Evolutionary conservation across 2,329 filamentous ascomycete species (phyloP), one percentile per base, ranked within the genome.

Genomic region (Plectosphaerella sp.): DNA sequence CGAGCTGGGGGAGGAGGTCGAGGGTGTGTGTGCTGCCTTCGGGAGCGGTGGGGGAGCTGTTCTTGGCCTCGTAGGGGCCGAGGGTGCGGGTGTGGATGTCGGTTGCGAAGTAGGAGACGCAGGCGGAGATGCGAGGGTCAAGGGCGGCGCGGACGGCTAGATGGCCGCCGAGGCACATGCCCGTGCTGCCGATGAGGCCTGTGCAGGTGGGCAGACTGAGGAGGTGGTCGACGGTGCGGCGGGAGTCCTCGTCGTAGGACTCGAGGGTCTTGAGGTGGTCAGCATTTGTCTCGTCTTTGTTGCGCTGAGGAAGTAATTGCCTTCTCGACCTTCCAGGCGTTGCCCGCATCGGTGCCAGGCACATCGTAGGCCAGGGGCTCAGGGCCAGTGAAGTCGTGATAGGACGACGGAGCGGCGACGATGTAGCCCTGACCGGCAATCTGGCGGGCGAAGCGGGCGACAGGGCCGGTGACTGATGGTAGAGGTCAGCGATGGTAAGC

Each of bases 401-500:
- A 97, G 33, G 87, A 92, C 36, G 89, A 94, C 1, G 91, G 91
- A 0, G 91, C 91, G 10, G 89, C 92, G 59, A 93, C 91, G 60
- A 97, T 95, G 75, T 95, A 97, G 63, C 92, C 93, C 59, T 96
- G 89, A 3, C 90, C 88, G 39, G 91, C 89, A 62, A 97, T 96
- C 68, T 96, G 91, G 54, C 92, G 85, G 49, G 90, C 91, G 64
- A 97, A 96, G 50, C 93, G 86, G 54, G 87, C 82, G 24, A 97
- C 92, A 2, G 92, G 92, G 2, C 92, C 92, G 53, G 92, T 96
- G 16, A 97, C 92, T 92, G 57, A 42, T 37, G 49, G 41, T 20
- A 50, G 51, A 47, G 52, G 59, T 37, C 8, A 33, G 41, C 18
- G n/a, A 43, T 16, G 16, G 18, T 18, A 4, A 20, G 18, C 3